Conservation (phyloP, 768 basidiomycete species). For the Saitozyma sp. region DNA sequence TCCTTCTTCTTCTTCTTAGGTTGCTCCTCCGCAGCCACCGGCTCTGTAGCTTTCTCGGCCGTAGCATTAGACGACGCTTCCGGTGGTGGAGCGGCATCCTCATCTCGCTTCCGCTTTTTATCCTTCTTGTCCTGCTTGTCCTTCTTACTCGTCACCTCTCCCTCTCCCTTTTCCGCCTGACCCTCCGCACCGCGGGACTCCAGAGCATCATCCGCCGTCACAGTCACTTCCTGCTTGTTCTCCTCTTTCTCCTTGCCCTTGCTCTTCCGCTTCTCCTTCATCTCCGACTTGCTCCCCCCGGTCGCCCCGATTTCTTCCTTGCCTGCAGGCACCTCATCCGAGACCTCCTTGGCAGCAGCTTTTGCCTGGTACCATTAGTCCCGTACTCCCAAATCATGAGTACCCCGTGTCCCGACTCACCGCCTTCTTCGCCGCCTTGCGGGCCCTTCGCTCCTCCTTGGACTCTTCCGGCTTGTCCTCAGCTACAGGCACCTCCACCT, state of each 20-base stretch:
- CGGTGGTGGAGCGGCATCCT: neutral
- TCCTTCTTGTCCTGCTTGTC: neutral
- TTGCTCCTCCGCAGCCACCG: neutral
- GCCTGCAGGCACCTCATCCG: conserved; percentile 1
- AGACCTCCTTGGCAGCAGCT: conserved; percentile 1
- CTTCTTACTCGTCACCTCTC: neutral
- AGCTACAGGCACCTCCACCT: neutral
- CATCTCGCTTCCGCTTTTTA: conserved; percentile 12
- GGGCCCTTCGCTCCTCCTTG: conserved; percentile 16
- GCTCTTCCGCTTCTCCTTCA: neutral
- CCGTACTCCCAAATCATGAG: neutral
- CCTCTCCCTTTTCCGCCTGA: neutral
- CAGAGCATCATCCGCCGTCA: neutral
- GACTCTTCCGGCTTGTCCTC: conserved; percentile 6
- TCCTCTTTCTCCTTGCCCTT: conserved; percentile 13
- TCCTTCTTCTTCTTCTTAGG: neutral
- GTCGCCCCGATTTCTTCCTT: neutral
- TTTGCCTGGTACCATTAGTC: conserved; percentile 7
- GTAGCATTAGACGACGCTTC: too few relatives aligned
- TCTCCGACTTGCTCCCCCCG: neutral
- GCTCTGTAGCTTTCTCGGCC: neutral
- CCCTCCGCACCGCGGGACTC: neutral
- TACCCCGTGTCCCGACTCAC: neutral
- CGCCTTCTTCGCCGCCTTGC: conserved; percentile 13
- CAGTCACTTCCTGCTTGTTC: conserved; percentile 6